Evolutionary conservation across 208 protist genomes (phyloP).

Genomic region (Naegleria fowleri): DNA sequence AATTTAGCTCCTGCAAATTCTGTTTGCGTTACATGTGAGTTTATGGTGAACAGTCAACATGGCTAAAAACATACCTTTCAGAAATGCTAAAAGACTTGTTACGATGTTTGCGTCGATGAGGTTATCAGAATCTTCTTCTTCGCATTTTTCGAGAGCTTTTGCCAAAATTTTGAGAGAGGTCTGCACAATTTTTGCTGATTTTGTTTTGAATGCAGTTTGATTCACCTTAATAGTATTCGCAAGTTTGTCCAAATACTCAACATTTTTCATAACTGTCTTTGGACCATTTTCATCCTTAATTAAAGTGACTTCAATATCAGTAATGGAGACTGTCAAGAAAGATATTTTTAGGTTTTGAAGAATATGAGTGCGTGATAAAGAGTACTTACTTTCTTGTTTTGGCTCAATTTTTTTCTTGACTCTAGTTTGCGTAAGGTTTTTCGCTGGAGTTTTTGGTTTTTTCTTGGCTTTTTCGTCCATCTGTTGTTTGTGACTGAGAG

Average conservation of each 20-base stretch:
- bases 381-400: not conserved
- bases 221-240: not conserved
- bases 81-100: not conserved
- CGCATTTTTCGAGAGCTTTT: not conserved
- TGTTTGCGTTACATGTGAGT: too few species aligned
- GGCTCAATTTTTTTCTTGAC: not conserved
- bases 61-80: not conserved
- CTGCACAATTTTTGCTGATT: not conserved
- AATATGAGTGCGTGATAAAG: not conserved
- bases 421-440: not conserved
- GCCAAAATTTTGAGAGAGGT: not conserved
- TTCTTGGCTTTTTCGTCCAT: not conserved
- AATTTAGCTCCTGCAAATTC: constrained; percentile 2
- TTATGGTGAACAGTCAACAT: too few species aligned
- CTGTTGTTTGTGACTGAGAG: not conserved
- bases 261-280: not conserved
- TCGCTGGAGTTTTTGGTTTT: not conserved
- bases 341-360: too few species aligned
- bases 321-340: not conserved
- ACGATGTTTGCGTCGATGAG: not conserved
- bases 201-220: not conserved
- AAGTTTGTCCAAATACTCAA: not conserved
- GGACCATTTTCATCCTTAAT: not conserved
- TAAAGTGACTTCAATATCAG: not conserved
- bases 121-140: constrained; percentile 1